Evolutionary conservation across 2,329 filamentous ascomycete genomes (phyloP).

Genomic region (Aspergillus clavatus): DNA sequence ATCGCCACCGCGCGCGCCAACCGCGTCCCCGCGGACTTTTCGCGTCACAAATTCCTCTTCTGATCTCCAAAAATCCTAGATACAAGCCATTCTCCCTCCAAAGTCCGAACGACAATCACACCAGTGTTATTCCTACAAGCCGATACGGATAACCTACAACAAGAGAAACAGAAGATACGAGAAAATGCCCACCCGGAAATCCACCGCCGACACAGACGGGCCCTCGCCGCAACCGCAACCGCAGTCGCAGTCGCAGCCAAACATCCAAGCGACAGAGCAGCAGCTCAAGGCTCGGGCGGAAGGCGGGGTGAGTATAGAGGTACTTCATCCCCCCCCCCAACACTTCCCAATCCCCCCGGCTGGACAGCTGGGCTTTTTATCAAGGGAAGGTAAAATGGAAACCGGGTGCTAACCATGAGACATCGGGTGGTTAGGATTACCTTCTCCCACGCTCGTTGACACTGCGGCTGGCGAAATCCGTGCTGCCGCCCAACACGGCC

Average conservation of each 20-base stretch:
- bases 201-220: constrained; percentile 22
- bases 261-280: constrained; percentile 34
- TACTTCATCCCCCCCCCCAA: constrained; percentile 13
- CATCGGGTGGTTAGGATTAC: constrained; percentile 52
- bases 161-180: neutral
- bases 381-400: no score
- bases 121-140: no score
- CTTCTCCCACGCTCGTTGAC: constrained; percentile 60
- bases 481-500: constrained; percentile 59
- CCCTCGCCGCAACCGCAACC: constrained; percentile 15
- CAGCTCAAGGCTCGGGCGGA: constrained; percentile 38
- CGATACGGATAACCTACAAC: no score
- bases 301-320: constrained; percentile 39
- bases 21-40: neutral
- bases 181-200: constrained; percentile 35
- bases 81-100: neutral
- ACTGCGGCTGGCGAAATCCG: constrained; percentile 58
- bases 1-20: neutral
- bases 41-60: neutral
- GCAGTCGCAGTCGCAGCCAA: constrained; percentile 15
- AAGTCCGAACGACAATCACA: no score
- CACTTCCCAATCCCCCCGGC: neutral
- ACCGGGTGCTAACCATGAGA: no score
- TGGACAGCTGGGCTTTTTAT: no score
- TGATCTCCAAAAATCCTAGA: neutral